phyloP scores from a whole-genome alignment of 768 basidiomycete species.

The Galerina marginata region DNA sequence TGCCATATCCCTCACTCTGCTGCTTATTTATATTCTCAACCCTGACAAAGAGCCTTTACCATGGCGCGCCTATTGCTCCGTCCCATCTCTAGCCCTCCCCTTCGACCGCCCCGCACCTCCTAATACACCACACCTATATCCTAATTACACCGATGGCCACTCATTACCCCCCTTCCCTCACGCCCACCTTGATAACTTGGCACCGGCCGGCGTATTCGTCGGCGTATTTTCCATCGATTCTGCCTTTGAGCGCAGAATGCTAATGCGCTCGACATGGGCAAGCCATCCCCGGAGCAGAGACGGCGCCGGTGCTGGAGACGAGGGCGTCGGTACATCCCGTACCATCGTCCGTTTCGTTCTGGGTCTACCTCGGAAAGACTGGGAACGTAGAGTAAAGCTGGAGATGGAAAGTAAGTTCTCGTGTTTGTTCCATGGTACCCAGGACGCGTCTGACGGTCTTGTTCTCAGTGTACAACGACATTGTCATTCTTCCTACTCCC shows the following conservation, averaged over 20 bases:
- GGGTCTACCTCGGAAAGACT: slow-evolving; percentile 80
- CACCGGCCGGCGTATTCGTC: slow-evolving; percentile 86
- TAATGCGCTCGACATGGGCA: slow-evolving; percentile 91
- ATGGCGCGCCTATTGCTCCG: slow-evolving; percentile 92
- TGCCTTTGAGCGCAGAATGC: slow-evolving; percentile 81
- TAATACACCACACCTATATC: slow-evolving; percentile 46
- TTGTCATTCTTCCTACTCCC: slow-evolving; percentile 78
- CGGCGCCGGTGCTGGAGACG: slow-evolving; percentile 73
- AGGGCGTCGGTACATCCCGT: slow-evolving; percentile 76
- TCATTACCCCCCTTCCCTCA: slow-evolving; percentile 67
- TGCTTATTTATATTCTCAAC: slow-evolving; percentile 91
- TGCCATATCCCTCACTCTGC: slow-evolving; percentile 82
- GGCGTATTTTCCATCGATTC: slow-evolving; percentile 92
- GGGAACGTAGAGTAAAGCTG: slow-evolving; percentile 78
- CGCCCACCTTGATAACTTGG: slow-evolving; percentile 67
- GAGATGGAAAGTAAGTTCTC: slow-evolving; percentile 86
- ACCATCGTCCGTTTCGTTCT: slow-evolving; percentile 90
- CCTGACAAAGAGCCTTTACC: slow-evolving; percentile 95
- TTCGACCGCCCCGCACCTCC: slow-evolving; percentile 45
- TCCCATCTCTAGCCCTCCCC: slow-evolving; percentile 54
- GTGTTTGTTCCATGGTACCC: slow-evolving; percentile 8
- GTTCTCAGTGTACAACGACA: slow-evolving; percentile 77
- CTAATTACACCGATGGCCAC: slow-evolving; percentile 38
- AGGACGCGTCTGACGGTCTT: slow-evolving; percentile 12
- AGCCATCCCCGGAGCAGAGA: slow-evolving; percentile 78